Percentiles rank a stretch among this genome's conserved stretches.
Conservation (phyloP, 345 rosid species). For the Citrus unshiu region DNA sequence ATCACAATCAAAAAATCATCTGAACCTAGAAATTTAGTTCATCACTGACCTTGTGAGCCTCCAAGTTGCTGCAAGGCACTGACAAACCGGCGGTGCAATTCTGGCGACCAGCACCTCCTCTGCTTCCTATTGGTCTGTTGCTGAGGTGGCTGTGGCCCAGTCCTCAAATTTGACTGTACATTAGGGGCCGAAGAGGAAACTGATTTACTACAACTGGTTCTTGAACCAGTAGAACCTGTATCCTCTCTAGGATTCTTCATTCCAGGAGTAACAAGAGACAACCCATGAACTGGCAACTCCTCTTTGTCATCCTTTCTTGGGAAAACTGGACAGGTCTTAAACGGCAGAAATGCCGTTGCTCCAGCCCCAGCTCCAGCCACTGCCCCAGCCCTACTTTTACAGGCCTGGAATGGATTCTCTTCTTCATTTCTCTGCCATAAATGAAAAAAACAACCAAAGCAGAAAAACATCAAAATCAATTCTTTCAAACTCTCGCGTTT, state of each 20-base stretch:
- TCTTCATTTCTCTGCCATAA: conserved; percentile 44
- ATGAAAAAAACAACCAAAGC: not conserved
- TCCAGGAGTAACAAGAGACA: conserved; percentile 53
- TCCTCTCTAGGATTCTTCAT: conserved; percentile 55
- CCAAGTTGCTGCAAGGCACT: conserved; percentile 87
- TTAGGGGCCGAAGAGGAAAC: conserved; percentile 37
- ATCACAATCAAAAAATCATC: conserved; percentile 1
- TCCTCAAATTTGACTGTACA: conserved; percentile 29
- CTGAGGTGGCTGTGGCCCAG: conserved; percentile 37
- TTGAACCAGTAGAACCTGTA: conserved; percentile 41
- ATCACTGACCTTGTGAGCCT: conserved; percentile 74
- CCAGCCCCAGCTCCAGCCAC: conserved; percentile 23
- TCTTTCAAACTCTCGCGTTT: not conserved
- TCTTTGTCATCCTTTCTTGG: conserved; percentile 30
- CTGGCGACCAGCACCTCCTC: conserved; percentile 97
- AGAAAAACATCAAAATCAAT: not conserved
- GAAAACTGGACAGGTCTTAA: conserved; percentile 30
- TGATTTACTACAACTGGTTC: conserved; percentile 36
- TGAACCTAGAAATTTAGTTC: not conserved
- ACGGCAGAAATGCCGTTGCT: conserved; percentile 37
- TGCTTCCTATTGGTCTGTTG: conserved; percentile 71
- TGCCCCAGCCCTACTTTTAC: conserved; percentile 28
- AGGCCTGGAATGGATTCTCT: conserved; percentile 31
- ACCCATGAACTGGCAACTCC: conserved; percentile 32
- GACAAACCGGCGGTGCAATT: conserved; percentile 77